Evolutionary conservation across 495 filamentous ascomycete genomes (phyloP), one percentile per base, ranked within the genome.

Genomic region (Tricharina praecox): DNA sequence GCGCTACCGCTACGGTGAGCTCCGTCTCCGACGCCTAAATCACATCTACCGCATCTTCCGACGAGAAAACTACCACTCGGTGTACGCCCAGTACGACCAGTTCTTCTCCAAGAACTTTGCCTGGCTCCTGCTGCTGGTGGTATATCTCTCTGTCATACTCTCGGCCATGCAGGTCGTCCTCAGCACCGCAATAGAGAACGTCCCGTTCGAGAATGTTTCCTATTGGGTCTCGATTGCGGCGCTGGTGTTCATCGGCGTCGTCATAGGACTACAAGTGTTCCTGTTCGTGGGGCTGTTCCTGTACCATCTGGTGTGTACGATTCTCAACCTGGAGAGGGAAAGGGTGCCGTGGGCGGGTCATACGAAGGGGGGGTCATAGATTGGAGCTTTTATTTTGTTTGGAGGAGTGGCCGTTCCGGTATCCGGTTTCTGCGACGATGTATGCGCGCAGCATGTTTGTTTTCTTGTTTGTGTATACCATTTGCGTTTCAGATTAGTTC

Each of bases 1-100:
- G 11, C 58, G 67, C 13, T 70, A 64, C 46, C 33, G 48, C 1
- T 68, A 63, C 49, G 68, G 67, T n/a, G 62, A 70, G 45, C 48
- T 70, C 3, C 56, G 66, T 0, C 50, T 69, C 0, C 50, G 40
- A 3, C 53, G 64, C 1, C 44, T 69, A 3, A 66, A 69, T 39
- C 49, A 46, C 1, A 54, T 65, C 4, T 60, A 49, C 16, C 43
- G 50, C 0, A 50, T 60, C 13, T 0, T 19, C 0, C 8, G 23
- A 1, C 19, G 37, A 2, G 39, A 51, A 3, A 52, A 52, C 10
- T 65, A 62, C 37, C 30, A 53, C 13, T 51, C 37, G 4, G 49
- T 51, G 9, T 57, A 59, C 18, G 34, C 21, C 0, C 51, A 48
- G 28, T 52, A 60, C 18, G 30, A 50, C 13, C 41, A 24, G 5